Base-by-base conservation (phyloP, 176 grass and related monocot genomes). In the Canna indica region DNA sequence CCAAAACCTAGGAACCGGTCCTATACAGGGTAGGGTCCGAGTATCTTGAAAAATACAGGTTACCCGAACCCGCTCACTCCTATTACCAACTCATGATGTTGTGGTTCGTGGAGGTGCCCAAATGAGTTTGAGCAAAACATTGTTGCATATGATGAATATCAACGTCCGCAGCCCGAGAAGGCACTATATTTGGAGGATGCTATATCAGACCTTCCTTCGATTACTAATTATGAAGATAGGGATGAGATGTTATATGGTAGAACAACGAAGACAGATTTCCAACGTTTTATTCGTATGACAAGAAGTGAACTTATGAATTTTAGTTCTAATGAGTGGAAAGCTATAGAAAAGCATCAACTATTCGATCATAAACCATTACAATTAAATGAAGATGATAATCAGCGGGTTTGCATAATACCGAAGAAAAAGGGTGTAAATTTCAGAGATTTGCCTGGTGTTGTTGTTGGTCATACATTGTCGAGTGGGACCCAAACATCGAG, bases 341-440 rank as follows among this genome's bases (percentile, higher is more conserved):
- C 69, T 68, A 71, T 72, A 27, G 47, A 69, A 5, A 64, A 78
- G 64, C 71, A 79, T 25, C 88, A 83, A 27, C 47, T 96, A 12
- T 87, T 87, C 0, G 88, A 96, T 63, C 88, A 97, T 47, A 81
- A 82, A 68, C 81, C 93, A 9, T 64, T 92, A 17, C 75, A 73
- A 34, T 54, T 89, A 2, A 97, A 96, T 35, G 57, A 81, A 0
- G 88, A 96, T 70, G 88, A 91, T 20, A 69, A 79, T 54, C 72
- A 81, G 25, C 81, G 88, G 1, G 88, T 96, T 0, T 59, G 83
- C 0, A 45, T 72, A 34, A 91, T 96, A 77, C 88, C 88, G 1
- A 32, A 89, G 45, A 82, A 64, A 64, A 96, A 96, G 81, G 88
- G 85, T 56, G 92, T 88, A 70, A 96, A 96, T 31, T 96, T 96